Conservation (phyloP, 202 grass and related monocot genomes). For the Schoenoplectus triqueter region DNA sequence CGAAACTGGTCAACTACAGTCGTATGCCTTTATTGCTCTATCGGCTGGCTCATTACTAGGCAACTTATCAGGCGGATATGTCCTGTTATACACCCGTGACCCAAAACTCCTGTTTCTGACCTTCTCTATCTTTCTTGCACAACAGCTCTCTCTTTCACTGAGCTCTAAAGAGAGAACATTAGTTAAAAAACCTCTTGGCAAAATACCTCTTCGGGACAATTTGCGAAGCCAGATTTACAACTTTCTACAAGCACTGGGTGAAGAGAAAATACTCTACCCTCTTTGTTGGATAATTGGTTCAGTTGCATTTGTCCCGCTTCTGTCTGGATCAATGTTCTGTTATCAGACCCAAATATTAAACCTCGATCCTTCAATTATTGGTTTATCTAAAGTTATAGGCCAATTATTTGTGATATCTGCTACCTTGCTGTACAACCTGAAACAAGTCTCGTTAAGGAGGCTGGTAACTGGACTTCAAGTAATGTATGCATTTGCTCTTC, state of each 20-base stretch:
- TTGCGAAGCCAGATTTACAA: slow-evolving; percentile 60
- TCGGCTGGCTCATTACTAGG: slow-evolving; percentile 74
- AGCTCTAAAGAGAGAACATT: slow-evolving; percentile 60
- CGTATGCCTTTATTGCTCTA: slow-evolving; percentile 76
- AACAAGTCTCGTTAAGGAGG: slow-evolving; percentile 60
- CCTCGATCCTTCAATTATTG: slow-evolving; percentile 76
- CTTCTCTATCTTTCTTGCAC: slow-evolving; percentile 70
- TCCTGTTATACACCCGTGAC: slow-evolving; percentile 65
- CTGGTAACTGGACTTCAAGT: slow-evolving; percentile 65
- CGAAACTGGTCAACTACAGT: slow-evolving; percentile 72
- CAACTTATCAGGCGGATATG: slow-evolving; percentile 72
- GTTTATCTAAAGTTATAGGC: slow-evolving; percentile 79
- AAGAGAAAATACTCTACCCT: slow-evolving; percentile 64
- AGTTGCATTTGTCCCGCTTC: slow-evolving; percentile 67
- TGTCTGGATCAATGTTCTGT: slow-evolving; percentile 84
- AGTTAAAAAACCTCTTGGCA: slow-evolving; percentile 30
- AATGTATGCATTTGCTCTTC: slow-evolving; percentile 62
- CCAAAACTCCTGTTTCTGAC: slow-evolving; percentile 77
- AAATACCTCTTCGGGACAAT: slow-evolving; percentile 50
- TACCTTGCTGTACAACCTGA: slow-evolving; percentile 69
- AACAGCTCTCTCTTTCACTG: slow-evolving; percentile 69
- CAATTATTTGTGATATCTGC: slow-evolving; percentile 74
- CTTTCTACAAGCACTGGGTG: slow-evolving; percentile 50
- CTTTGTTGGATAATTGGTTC: slow-evolving; percentile 85
- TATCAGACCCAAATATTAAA: slow-evolving; percentile 83